Evolutionary conservation across 2,329 filamentous ascomycete genomes (phyloP), one percentile per base, ranked within the genome.

Genomic region (Bipolaris zeicola): DNA sequence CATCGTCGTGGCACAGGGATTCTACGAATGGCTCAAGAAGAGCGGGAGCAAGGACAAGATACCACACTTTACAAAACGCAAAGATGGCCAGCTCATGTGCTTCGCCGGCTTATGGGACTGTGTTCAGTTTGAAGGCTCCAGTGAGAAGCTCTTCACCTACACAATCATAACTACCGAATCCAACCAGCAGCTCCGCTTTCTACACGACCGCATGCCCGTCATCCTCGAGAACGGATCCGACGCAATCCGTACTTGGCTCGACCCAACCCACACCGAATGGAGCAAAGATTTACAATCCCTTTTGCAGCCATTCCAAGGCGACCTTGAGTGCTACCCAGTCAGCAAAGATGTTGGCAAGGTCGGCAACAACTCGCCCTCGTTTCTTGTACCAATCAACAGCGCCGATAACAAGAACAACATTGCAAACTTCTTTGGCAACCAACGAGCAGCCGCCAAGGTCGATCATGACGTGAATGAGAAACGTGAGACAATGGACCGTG

Each of bases 161-260:
- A 94, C 93, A 1, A 87, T 99, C 71, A 94, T 98, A 74, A 99
- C 95, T 1, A 98, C 94, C 1, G 85, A 89, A 58, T 90, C 92
- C 6, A 96, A 94, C 68, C 81, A 87, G 60, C 89, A 94, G 72
- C 81, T 98, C 46, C 87, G 82, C 26, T 98, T 96, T 64, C 81
- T 99, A 16, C 95, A 99, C 72, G 89, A 96, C 69, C 88, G 95
- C 14, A 99, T 99, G 95, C 95, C 95, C 0, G 94, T 96, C 5
- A 90, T 98, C 28, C 76, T 99, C 0, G 88, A 97, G 5, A 87
- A 90, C 4, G 87, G 87, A 3, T 91, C 89, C 0, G 83, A 90
- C 1, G 84, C 81, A 10, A 81, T 96, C 69, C 83, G 80, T 51
- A 86, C 75, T 4, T 97, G 92, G 92, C 81, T 98, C 16, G 90